Base-by-base conservation (phyloP, 257 asterid genomes). In the Capsicum chinense region DNA sequence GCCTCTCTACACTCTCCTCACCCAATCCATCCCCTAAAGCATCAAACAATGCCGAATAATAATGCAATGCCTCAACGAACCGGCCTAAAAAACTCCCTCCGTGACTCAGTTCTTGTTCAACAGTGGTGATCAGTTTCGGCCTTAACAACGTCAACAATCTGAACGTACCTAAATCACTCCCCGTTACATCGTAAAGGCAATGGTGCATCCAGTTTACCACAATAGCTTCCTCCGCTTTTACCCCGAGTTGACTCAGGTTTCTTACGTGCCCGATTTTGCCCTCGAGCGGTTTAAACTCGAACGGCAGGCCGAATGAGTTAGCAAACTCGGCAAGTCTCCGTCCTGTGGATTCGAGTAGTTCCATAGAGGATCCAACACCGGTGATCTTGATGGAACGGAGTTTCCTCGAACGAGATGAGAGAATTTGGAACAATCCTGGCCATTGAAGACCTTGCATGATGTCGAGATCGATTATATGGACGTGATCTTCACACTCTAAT, bases 381-480 rank as follows among this genome's bases (percentile, higher is more conserved):
- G 98, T 94, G 89, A 94, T 91, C 48, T 87, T 85, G 54, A 94
- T 83, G 14, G 94, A 90, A 21, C 87, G 89, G 83, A 93, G 82
- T 17, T 92, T 91, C 6, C 91, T 87, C 14, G 95, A 66, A 16
- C 93, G 88, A 42, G 97, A 93, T 21, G 97, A 94, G 70, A 94
- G 89, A 84, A 94, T 94, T 89, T 94, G 97, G 89, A 94, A 94
- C 80, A 94, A 87, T 52, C 98, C 98, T 0, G 99, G 99, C 99
- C 99, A 95, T 48, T 95, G 98, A 83, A 95, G 99, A 15, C 99
- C 99, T 86, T 94, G 99, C 98, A 95, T 95, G 83, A 95, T 91
- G 90, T 95, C 98, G 79, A 95, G 94, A 84, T 95, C 99, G 92
- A 95, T 94, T 88, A 95, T 88, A 91, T 95, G 99, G 87, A 94